Evolutionary conservation across 495 filamentous ascomycete species (phyloP).

Genomic region (Neurospora pannonica): DNA sequence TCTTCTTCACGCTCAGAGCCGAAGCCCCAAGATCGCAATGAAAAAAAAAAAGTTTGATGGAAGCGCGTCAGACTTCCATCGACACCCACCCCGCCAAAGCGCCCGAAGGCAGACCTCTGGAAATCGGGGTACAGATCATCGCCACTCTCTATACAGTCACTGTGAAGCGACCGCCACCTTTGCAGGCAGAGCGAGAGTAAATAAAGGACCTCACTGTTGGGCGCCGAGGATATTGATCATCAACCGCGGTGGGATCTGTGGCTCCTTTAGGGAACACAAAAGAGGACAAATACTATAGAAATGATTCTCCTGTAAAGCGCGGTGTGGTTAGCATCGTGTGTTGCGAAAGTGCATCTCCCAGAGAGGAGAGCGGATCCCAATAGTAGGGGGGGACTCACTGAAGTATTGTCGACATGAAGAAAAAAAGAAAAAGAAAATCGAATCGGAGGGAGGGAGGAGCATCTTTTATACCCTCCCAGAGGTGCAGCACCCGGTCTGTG

Average conservation of each 20-base stretch:
- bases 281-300: slow-evolving; percentile 14
- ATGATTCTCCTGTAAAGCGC: slow-evolving; percentile 3
- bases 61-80: slow-evolving; percentile 51
- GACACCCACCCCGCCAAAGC: slow-evolving; percentile 47
- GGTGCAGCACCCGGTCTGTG: slow-evolving; percentile 25
- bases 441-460: slow-evolving; percentile 6
- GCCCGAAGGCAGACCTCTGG: slow-evolving; percentile 42
- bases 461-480: slow-evolving; percentile 22
- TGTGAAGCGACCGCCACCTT: slow-evolving; percentile 4
- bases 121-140: slow-evolving; percentile 53
- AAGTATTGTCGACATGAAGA: slow-evolving; percentile 57
- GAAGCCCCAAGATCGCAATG: background rate
- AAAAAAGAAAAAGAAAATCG: slow-evolving; percentile 28
- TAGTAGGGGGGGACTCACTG: slow-evolving; percentile 30
- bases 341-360: background rate
- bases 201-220: slow-evolving; percentile 13
- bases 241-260: slow-evolving; percentile 55
- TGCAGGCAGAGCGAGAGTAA: slow-evolving; percentile 5
- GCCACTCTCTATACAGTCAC: slow-evolving; percentile 33
- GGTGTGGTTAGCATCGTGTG: background rate
- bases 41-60: slow-evolving; percentile 1
- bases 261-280: slow-evolving; percentile 68
- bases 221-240: slow-evolving; percentile 31
- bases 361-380: slow-evolving; percentile 7
- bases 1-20: background rate